Evolutionary conservation across 768 basidiomycete species (phyloP).

Genomic region (Lentinula raphanica): DNA sequence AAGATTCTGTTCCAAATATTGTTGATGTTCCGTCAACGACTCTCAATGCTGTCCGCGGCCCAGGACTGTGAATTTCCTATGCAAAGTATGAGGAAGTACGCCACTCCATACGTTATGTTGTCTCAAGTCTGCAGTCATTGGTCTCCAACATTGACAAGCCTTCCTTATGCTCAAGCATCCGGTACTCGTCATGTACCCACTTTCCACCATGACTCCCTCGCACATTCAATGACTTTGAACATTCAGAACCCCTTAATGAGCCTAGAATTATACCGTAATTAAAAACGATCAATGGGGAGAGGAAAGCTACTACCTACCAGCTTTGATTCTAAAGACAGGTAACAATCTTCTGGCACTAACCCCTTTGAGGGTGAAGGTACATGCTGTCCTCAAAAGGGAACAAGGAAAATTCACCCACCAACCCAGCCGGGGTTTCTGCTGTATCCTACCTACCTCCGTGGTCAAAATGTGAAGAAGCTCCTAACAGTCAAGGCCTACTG

Average conservation of each 20-base stretch:
- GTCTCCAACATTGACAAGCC: not conserved
- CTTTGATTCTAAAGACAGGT: not conserved
- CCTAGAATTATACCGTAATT: not conserved
- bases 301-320: not conserved
- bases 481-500: not conserved
- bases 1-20: not conserved
- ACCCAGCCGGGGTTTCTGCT: not conserved
- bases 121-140: not conserved
- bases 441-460: not conserved
- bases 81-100: not conserved
- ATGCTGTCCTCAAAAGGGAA: not conserved
- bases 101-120: not conserved
- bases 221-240: not conserved
- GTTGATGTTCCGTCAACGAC: not conserved
- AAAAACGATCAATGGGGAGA: not conserved
- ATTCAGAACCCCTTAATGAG: not conserved
- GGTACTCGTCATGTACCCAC: not conserved
- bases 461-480: not conserved
- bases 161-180: not conserved
- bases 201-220: not conserved
- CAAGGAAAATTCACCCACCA: not conserved
- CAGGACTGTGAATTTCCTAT: not conserved
- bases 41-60: not conserved
- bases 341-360: not conserved
- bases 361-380: not conserved